These are phyloP conservation scores for Mycena vulgaris DNA, from an alignment of 768 basidiomycete genomes.

Conservation along the genomic window DNA sequence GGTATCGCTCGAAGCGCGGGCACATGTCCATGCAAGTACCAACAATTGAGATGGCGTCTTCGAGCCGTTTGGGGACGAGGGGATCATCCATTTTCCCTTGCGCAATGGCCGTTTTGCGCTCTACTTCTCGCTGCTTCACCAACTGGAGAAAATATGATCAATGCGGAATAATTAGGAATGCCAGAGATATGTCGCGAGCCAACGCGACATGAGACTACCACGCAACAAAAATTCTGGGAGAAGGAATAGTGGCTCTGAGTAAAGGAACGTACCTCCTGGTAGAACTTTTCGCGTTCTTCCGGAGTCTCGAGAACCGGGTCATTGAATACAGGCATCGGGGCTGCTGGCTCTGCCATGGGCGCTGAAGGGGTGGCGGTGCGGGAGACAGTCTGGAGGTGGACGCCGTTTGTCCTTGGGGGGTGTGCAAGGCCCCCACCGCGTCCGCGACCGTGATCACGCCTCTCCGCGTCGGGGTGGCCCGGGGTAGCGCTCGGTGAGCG, in stretches of 20 bases:
- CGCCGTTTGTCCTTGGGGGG: conserved; percentile 50
- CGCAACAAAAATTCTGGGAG: background rate
- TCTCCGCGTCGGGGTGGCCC: conserved; percentile 62
- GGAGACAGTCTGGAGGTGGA: conserved; percentile 51
- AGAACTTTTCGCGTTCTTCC: conserved; percentile 80
- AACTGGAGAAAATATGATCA: conserved; percentile 59
- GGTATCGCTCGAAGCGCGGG: conserved; percentile 92
- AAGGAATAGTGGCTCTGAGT: conserved; percentile 16
- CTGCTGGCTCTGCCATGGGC: conserved; percentile 51
- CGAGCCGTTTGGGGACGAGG: conserved; percentile 80
- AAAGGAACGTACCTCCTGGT: conserved; percentile 72
- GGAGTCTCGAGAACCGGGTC: conserved; percentile 68
- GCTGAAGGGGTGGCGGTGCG: conserved; percentile 59
- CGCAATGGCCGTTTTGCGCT: conserved; percentile 81
- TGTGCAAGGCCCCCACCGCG: conserved; percentile 59
- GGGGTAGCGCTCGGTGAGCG: conserved; percentile 53
- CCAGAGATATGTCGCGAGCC: conserved; percentile 12
- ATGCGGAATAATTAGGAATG: conserved; percentile 38
- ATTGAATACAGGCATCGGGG: conserved; percentile 51
- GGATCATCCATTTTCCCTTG: conserved; percentile 94
- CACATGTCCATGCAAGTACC: conserved; percentile 97
- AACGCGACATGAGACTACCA: background rate
- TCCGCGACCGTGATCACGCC: conserved; percentile 76
- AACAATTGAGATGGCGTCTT: conserved; percentile 93
- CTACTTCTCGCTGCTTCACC: conserved; percentile 80